Conservation (phyloP, 805 yeast species). For the Saturnispora ahearnii region DNA sequence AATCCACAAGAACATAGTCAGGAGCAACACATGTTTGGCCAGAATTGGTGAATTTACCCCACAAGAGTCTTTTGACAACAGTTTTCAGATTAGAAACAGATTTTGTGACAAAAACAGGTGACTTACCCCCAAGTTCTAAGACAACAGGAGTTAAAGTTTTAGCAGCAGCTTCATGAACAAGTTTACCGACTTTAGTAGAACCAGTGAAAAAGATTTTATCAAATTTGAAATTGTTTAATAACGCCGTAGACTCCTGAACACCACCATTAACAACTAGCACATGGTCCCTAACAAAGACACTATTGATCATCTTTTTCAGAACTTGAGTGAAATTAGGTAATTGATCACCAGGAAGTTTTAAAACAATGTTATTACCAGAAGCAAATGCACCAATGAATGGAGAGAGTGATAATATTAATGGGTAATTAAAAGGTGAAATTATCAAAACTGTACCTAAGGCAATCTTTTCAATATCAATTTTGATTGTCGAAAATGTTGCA, state of each 20-base stretch:
- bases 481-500: conserved; percentile 20
- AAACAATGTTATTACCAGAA: conserved; percentile 72
- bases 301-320: conserved; percentile 46
- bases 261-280: conserved; percentile 67
- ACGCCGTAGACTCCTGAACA: conserved; percentile 45
- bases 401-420: conserved; percentile 50
- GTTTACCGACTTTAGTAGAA: conserved; percentile 61
- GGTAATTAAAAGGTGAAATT: conserved; percentile 77
- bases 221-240: conserved; percentile 49
- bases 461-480: conserved; percentile 28
- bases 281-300: conserved; percentile 47
- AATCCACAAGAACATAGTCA: conserved; percentile 71
- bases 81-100: conserved; percentile 27
- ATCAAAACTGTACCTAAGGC: conserved; percentile 63
- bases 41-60: conserved; percentile 72
- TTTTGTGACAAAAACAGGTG: conserved; percentile 57
- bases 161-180: conserved; percentile 77
- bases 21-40: conserved; percentile 93
- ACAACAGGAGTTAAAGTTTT: conserved; percentile 70
- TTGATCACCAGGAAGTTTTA: conserved; percentile 62
- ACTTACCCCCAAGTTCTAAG: conserved; percentile 87
- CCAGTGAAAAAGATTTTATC: conserved; percentile 90
- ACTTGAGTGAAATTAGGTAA: conserved; percentile 52
- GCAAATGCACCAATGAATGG: conserved; percentile 78
- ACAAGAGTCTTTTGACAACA: conserved; percentile 52